Evolutionary conservation across 495 filamentous ascomycete genomes (phyloP).

Genomic region (Hypoxylon rickii): DNA sequence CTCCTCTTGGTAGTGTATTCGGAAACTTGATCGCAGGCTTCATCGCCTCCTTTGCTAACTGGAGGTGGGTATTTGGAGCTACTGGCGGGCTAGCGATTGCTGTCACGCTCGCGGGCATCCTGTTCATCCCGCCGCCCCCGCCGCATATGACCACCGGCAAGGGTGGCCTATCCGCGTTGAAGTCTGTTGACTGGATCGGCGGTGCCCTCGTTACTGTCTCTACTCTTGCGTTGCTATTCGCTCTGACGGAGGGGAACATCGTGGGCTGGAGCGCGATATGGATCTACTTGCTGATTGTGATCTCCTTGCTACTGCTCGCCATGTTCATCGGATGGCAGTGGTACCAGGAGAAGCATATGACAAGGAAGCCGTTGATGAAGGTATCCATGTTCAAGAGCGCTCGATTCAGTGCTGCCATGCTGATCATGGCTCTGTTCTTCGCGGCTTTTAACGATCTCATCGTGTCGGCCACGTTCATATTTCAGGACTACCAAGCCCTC

Average conservation of each 20-base stretch:
- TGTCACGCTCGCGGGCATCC: conserved; percentile 62
- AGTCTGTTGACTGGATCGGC: conserved; percentile 67
- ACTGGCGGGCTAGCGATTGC: conserved; percentile 65
- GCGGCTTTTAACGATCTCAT: conserved; percentile 62
- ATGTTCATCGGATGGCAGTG: conserved; percentile 69
- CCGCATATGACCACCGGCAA: conserved; percentile 39
- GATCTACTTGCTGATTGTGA: conserved; percentile 64
- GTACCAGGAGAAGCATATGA: conserved; percentile 54
- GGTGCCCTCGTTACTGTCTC: conserved; percentile 66
- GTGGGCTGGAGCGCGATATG: conserved; percentile 72
- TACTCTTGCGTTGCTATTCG: conserved; percentile 64
- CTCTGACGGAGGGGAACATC: conserved; percentile 65
- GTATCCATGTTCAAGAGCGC: conserved; percentile 58
- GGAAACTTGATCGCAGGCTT: conserved; percentile 60
- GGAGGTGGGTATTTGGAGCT: conserved; percentile 70
- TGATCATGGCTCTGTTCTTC: conserved; percentile 64
- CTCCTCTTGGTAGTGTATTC: conserved; percentile 58
- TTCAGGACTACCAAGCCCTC: conserved; percentile 62
- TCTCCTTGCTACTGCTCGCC: conserved; percentile 61
- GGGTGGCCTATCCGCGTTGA: conserved; percentile 36
- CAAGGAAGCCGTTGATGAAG: conserved; percentile 60
- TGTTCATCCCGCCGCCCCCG: conserved; percentile 65
- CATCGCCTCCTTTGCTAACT: conserved; percentile 58
- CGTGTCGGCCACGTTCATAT: conserved; percentile 66
- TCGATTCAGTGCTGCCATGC: conserved; percentile 61